Evolutionary conservation across 306 rosid genomes (phyloP).

Genomic region (Rosa lucieae): DNA sequence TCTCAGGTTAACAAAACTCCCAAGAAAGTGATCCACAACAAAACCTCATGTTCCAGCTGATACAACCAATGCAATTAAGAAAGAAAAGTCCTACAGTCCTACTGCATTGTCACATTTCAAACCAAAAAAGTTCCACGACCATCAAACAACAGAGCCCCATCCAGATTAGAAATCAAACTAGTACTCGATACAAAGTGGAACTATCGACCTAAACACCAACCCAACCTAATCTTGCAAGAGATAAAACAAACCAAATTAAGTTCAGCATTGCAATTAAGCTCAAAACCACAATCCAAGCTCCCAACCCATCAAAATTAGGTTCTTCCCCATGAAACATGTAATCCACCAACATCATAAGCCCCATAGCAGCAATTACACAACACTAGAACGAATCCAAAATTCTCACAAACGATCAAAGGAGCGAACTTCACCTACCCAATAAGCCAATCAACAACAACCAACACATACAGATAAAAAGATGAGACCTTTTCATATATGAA

Average conservation of each 20-base stretch:
- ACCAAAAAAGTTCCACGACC: not conserved
- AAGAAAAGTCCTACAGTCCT: not conserved
- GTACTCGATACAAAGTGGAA: not conserved
- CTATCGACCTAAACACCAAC: not conserved
- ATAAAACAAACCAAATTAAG: not conserved
- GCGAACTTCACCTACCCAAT: not conserved
- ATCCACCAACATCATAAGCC: not conserved
- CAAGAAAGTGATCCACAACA: not conserved
- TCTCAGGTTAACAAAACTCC: not conserved
- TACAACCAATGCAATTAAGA: not conserved
- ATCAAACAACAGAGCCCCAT: not conserved
- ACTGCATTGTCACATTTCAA: not conserved
- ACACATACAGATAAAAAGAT: not conserved
- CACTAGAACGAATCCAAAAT: not conserved
- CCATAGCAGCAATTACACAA: not conserved
- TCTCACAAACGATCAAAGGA: not conserved
- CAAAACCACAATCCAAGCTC: not conserved
- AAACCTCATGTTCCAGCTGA: not conserved
- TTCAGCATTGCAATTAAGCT: not conserved
- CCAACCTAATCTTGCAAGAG: too few species aligned
- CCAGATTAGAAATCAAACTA: not conserved
- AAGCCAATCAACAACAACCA: slow-evolving; percentile 4
- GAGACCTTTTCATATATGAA: not conserved
- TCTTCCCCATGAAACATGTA: not conserved
- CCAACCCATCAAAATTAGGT: slow-evolving; percentile 1